These are phyloP conservation scores for Spathaspora sp. DNA, from an alignment of 805 yeast genomes.

Conservation along the genomic window DNA sequence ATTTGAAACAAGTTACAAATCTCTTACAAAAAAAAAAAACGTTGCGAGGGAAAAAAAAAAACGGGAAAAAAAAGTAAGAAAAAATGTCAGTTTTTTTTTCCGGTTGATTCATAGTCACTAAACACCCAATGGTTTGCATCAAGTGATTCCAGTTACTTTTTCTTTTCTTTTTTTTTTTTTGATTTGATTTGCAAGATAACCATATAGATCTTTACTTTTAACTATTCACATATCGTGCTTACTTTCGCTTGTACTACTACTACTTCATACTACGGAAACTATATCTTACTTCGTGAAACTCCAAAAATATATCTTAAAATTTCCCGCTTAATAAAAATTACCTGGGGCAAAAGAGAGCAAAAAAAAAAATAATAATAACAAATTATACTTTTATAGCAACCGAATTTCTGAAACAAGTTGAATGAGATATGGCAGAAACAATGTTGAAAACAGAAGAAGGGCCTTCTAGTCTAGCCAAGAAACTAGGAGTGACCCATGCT, in stretches of 20 bases:
- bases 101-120: background rate
- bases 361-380: background rate
- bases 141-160: background rate
- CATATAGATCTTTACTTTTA: background rate
- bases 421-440: background rate
- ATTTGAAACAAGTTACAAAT: background rate
- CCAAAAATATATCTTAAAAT: background rate
- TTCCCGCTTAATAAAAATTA: background rate
- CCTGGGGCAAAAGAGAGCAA: background rate
- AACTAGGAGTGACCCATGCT: constrained; percentile 52
- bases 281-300: background rate
- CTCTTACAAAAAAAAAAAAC: background rate
- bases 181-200: background rate
- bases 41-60: background rate
- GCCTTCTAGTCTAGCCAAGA: constrained; percentile 18
- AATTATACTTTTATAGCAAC: no score
- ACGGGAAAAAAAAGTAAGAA: background rate
- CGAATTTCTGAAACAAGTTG: background rate
- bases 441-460: constrained; percentile 6
- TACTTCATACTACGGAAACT: background rate
- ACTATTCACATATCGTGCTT: background rate
- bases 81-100: background rate
- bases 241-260: background rate
- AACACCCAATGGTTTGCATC: background rate
- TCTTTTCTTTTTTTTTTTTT: background rate